Evolutionary conservation across 306 rosid genomes (phyloP), one percentile per base, ranked within the genome.

Genomic region (Rosa multiflora): DNA sequence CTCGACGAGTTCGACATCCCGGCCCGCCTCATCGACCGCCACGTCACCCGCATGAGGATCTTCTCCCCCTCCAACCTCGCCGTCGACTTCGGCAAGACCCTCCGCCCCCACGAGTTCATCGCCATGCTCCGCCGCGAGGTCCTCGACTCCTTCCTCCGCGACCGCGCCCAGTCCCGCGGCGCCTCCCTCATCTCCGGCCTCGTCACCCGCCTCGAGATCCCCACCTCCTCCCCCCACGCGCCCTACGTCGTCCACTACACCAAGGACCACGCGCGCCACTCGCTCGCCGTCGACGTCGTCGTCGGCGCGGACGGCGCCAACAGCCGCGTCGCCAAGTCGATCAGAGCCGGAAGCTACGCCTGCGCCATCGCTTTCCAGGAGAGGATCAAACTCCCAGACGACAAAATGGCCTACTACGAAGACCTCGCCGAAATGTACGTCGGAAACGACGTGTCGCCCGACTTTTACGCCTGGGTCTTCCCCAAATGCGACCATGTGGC

Each of bases 401-500:
- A 92, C 66, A 94, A 90, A 88, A 94, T 94, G 98, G 78, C 66
- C 53, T 85, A 92, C 42, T 94, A 92, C 63, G 78, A 86, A 71
- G 80, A 94, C 79, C 89, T 91, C 55, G 98, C 97, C 26, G 97
- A 92, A 86, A 89, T 92, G 94, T 94, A 92, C 78, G 77, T 94
- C 0, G 97, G 98, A 0, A 69, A 77, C 66, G 98, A 94, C 82
- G 97, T 92, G 13, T 94, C 97, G n/a, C 97, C 98, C 5, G 98
- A 94, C 70, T 94, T 90, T 72, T 94, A 94, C 85, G 97, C 81
- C 17, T 94, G 98, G 98, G 98, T 94, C 0, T 94, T 94, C 39
- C 98, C 97, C 2, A 94, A 92, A 21, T 89, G 97, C 3, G 97
- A 94, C 87, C 98, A 94, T 85, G 97, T 94, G 91, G 98, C 97